Conservation (phyloP, 2,329 filamentous ascomycete species). For the Paramyrothecium sp. region DNA sequence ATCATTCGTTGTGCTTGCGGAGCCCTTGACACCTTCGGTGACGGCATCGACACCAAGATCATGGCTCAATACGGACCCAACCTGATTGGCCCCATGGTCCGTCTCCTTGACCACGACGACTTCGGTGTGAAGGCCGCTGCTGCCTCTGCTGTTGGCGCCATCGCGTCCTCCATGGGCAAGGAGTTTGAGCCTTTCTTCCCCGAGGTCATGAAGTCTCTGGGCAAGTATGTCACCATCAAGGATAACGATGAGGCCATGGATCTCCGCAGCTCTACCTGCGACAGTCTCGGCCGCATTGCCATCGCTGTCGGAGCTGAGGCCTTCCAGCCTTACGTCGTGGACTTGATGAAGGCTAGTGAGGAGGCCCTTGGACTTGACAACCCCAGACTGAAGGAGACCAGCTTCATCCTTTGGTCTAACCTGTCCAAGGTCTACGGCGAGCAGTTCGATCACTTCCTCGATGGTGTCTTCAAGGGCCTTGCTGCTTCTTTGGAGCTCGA, state of each 20-base stretch:
- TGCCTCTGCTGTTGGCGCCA: conserved; percentile 84
- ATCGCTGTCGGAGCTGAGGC: conserved; percentile 79
- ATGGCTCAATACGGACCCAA: conserved; percentile 80
- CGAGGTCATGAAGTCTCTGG: conserved; percentile 85
- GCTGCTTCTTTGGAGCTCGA: conserved; percentile 84
- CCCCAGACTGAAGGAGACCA: conserved; percentile 89
- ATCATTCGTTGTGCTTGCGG: conserved; percentile 89
- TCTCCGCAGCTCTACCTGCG: conserved; percentile 83
- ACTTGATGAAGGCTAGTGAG: conserved; percentile 88
- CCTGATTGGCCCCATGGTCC: conserved; percentile 81
- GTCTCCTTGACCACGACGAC: conserved; percentile 80
- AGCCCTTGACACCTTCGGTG: conserved; percentile 87
- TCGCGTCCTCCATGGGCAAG: conserved; percentile 80
- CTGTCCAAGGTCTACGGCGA: conserved; percentile 92
- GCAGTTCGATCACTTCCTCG: conserved; percentile 75
- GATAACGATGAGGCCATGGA: conserved; percentile 87
- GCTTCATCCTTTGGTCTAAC: conserved; percentile 94
- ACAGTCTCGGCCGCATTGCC: conserved; percentile 92
- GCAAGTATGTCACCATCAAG: conserved; percentile 80
- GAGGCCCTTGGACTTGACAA: conserved; percentile 87
- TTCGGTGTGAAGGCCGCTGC: conserved; percentile 87
- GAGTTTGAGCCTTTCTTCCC: conserved; percentile 91
- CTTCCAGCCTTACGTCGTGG: conserved; percentile 89
- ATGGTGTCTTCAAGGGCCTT: conserved; percentile 75
- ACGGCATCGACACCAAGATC: conserved; percentile 75